Evolutionary conservation across 306 rosid species (phyloP).

Genomic region (Casuarina equisetifolia): DNA sequence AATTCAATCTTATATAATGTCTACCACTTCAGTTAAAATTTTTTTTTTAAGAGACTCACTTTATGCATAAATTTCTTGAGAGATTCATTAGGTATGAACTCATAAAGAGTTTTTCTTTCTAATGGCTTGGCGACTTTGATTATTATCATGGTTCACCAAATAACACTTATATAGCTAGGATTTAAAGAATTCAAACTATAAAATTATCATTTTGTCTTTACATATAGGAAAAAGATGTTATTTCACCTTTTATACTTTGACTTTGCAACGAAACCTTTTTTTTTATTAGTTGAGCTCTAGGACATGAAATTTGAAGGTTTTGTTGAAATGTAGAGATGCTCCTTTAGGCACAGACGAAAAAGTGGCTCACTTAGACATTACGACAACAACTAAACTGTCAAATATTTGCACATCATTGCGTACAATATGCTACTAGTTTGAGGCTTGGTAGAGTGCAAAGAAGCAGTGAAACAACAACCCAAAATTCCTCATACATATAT

Average conservation of each 20-base stretch:
- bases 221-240: too few species aligned
- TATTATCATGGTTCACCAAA: too few species aligned
- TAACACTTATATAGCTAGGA: too few species aligned
- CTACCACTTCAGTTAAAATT: conserved; percentile 4
- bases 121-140: neutral
- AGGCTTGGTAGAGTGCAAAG: neutral
- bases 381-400: neutral
- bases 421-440: neutral
- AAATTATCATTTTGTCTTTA: too few species aligned
- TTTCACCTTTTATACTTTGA: too few species aligned
- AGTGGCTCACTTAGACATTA: neutral
- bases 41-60: neutral
- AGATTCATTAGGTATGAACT: conserved; percentile 22
- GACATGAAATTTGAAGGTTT: neutral
- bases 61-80: conserved; percentile 9
- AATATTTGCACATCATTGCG: neutral
- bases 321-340: neutral
- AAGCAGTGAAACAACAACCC: neutral
- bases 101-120: conserved; percentile 21
- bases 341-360: neutral
- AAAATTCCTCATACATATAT: neutral
- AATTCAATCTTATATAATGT: neutral
- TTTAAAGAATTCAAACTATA: too few species aligned
- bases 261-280: too few species aligned
- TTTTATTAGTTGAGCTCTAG: neutral